phyloP scores from a whole-genome alignment of 768 basidiomycete genomes.

The Mycena sanguinolenta region DNA sequence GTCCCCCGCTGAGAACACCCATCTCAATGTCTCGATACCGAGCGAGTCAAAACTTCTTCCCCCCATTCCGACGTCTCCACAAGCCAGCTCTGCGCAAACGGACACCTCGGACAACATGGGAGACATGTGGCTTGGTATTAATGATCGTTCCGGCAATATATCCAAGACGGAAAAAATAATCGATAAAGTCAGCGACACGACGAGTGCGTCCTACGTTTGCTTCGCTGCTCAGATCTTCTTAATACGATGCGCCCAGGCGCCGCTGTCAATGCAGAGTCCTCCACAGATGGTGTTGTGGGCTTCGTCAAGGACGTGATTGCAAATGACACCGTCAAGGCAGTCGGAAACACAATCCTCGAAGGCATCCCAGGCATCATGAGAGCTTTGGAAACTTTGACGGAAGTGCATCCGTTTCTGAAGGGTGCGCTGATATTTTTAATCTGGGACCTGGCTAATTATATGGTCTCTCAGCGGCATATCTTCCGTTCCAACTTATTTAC shows the following conservation, averaged over 20 bases:
- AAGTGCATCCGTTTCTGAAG: conserved; percentile 30
- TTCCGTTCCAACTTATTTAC: conserved; percentile 30
- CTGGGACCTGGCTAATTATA: not conserved
- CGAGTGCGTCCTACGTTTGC: conserved; percentile 8
- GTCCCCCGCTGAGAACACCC: not conserved
- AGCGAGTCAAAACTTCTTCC: conserved; percentile 7
- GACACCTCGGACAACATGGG: conserved; percentile 9
- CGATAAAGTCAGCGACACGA: conserved; percentile 18
- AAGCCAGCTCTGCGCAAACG: not conserved
- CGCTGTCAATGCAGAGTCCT: not conserved
- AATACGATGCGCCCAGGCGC: not conserved
- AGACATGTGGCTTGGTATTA: conserved; percentile 16
- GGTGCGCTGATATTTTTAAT: not conserved
- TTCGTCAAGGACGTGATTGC: conserved; percentile 12
- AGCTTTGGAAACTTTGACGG: conserved; percentile 19
- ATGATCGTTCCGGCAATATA: not conserved
- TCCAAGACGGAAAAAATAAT: conserved; percentile 19
- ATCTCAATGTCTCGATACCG: not conserved
- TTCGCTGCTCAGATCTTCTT: not conserved
- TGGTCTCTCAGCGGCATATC: conserved; percentile 16
- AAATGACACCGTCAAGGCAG: conserved; percentile 8
- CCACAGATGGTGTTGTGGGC: conserved; percentile 22
- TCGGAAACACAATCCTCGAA: conserved; percentile 24
- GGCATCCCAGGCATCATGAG: conserved; percentile 26
- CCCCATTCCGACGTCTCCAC: conserved; percentile 15